These are phyloP conservation scores for Chiua virens DNA, from an alignment of 768 basidiomycete species.

Conservation along the genomic window DNA sequence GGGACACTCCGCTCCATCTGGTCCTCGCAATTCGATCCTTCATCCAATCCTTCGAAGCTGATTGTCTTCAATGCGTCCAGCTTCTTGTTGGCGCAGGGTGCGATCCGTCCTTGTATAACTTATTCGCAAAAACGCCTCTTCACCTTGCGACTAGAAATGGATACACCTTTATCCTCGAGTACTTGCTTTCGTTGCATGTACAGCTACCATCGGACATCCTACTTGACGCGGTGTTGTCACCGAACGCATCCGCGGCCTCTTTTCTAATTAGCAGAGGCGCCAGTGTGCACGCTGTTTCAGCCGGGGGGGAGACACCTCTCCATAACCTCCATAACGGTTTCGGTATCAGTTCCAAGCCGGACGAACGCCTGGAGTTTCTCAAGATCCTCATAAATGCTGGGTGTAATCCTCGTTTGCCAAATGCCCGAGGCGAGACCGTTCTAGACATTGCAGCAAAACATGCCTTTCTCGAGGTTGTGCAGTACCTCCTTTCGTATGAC, in stretches of 20 bases:
- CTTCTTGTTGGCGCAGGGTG: not conserved
- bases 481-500: not conserved
- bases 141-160: not conserved
- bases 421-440: not conserved
- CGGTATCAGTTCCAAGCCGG: rapidly evolving
- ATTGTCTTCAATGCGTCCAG: not conserved
- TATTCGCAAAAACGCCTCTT: not conserved
- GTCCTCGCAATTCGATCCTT: no score
- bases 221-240: not conserved
- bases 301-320: not conserved
- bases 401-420: not conserved
- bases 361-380: not conserved
- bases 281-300: not conserved
- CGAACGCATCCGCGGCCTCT: no score
- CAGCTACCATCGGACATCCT: not conserved
- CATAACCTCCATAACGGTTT: not conserved
- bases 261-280: not conserved
- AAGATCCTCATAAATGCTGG: not conserved
- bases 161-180: not conserved
- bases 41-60: not conserved
- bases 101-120: not conserved
- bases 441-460: not conserved
- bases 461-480: not conserved
- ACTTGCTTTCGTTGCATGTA: not conserved
- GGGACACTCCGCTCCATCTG: slow-evolving; percentile 1